These are phyloP conservation scores for Phytophthora quininea DNA, from an alignment of 352 stramenopile genomes.

Conservation along the genomic window DNA sequence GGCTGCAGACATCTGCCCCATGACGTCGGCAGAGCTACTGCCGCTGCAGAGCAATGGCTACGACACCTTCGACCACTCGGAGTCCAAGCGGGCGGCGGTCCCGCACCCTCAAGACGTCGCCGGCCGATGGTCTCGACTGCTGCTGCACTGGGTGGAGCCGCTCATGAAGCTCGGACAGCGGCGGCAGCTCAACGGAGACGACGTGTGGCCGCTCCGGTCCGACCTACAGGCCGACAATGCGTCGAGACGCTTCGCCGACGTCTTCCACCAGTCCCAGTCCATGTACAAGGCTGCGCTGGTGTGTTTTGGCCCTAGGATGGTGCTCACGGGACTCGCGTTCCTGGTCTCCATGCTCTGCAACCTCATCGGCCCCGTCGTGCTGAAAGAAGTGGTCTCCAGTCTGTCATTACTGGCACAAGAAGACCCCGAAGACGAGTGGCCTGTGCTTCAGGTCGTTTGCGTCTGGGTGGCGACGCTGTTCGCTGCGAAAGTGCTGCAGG, in stretches of 20 bases:
- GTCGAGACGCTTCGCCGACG: constrained; percentile 27
- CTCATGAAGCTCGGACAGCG: constrained; percentile 50
- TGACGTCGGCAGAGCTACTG: constrained; percentile 19
- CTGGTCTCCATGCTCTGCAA: constrained; percentile 56
- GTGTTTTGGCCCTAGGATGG: constrained; percentile 44
- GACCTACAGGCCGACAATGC: constrained; percentile 33
- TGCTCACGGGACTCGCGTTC: constrained; percentile 48
- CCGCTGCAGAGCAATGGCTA: constrained; percentile 26
- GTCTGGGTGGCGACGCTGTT: constrained; percentile 55
- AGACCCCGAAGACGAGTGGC: constrained; percentile 22
- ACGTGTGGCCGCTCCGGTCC: constrained; percentile 49
- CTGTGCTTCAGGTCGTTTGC: constrained; percentile 24
- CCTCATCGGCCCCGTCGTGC: constrained; percentile 53
- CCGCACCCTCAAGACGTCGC: constrained; percentile 31
- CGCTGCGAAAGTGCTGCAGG: constrained; percentile 55
- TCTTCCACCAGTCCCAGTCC: constrained; percentile 37
- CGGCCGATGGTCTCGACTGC: constrained; percentile 36
- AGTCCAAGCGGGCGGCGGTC: constrained; percentile 17
- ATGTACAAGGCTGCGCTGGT: constrained; percentile 39
- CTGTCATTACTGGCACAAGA: constrained; percentile 30
- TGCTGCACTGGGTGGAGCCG: constrained; percentile 59
- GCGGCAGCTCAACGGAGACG: constrained; percentile 49
- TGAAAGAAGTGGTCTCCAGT: constrained; percentile 45
- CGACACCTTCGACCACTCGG: constrained; percentile 36
- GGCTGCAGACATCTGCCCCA: background rate